Evolutionary conservation across 2,329 filamentous ascomycete species (phyloP).

Genomic region (Phyllosticta citrichinensis): DNA sequence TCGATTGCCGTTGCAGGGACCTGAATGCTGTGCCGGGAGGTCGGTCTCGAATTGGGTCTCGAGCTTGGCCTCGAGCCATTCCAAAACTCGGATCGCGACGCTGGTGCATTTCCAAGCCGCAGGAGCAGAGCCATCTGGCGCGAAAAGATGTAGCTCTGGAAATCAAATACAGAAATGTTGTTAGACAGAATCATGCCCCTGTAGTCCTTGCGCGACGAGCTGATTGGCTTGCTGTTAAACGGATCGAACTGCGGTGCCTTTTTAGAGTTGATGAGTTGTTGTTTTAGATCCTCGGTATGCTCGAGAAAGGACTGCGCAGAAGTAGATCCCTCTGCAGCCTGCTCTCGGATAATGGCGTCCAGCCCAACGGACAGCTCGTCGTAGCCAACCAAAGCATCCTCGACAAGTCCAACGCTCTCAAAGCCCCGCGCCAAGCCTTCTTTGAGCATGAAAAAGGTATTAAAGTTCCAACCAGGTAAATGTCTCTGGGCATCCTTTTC

Average conservation of each 20-base stretch:
- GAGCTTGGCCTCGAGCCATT: constrained; percentile 25
- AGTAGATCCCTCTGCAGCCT: constrained; percentile 49
- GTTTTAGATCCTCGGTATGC: constrained; percentile 64
- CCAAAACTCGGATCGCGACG: constrained; percentile 27
- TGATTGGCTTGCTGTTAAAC: constrained; percentile 24
- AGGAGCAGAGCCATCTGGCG: constrained; percentile 76
- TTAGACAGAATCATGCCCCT: constrained; percentile 86
- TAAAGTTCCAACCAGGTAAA: constrained; percentile 96
- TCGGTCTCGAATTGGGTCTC: constrained; percentile 15
- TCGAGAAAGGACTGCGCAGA: constrained; percentile 63
- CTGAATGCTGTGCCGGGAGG: neutral
- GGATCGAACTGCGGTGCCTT: constrained; percentile 4
- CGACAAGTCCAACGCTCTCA: constrained; percentile 89
- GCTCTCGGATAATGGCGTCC: constrained; percentile 70
- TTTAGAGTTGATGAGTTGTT: constrained; percentile 22
- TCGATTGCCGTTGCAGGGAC: constrained; percentile 11
- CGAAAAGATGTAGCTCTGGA: constrained; percentile 86
- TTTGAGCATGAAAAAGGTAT: constrained; percentile 96
- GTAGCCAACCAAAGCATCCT: constrained; percentile 89
- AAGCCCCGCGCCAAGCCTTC: constrained; percentile 89
- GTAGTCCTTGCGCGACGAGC: constrained; percentile 58
- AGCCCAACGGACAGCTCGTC: constrained; percentile 86
- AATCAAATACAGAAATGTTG: constrained; percentile 93
- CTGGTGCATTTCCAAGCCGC: constrained; percentile 60
- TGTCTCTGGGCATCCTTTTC: constrained; percentile 82